Base-by-base conservation (phyloP, 345 rosid genomes). In the Zanthoxylum bungeanum region DNA sequence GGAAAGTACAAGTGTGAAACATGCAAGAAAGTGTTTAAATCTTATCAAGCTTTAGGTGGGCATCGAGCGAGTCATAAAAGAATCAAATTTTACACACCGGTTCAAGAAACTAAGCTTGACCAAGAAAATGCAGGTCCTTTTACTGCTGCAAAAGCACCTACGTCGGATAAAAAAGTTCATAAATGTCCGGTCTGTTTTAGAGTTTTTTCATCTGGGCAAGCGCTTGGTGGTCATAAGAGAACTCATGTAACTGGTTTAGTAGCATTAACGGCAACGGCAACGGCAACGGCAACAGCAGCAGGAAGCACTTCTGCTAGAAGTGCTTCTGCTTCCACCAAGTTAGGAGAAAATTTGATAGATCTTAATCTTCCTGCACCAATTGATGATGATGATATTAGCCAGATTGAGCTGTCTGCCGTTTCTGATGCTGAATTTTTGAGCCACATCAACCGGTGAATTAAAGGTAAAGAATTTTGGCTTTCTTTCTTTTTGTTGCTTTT, bases 221-320 rank as follows among this genome's bases (percentile, higher is more conserved):
- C 99, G 1, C 86, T 95, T 21, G 99, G 99, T 22, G 99, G 99
- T 16, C 99, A 95, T 68, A 95, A 95, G 66, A 83, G 99, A 83
- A 88, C 99, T 57, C 99, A 95, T 61, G 84, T 86, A 22, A 72
- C 72, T 28, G 85, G 80, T 49, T 56, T 69, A 72, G 72, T 73
- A 36, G 64, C 80, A 56, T 47, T 72, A 49, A 25, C 81, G 21
- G 19, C 75, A 3, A 44, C n/a, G n/a, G n/a, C n/a, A n/a, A n/a
- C n/a, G n/a, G n/a, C n/a, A n/a, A n/a, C n/a, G n/a, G n/a, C n/a
- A n/a, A n/a, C n/a, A n/a, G n/a, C n/a, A n/a, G n/a, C n/a, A n/a
- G n/a, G n/a, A n/a, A 44, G 19, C 49, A 44, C 70, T 61, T 72
- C 85, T 53, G 78, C 78, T 28, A 75, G 64, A 40, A 76, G 73